Evolutionary conservation across 23 red algal species (phyloP), one percentile per base, ranked within the genome.

Genomic region (Gracilaria gracilis): DNA sequence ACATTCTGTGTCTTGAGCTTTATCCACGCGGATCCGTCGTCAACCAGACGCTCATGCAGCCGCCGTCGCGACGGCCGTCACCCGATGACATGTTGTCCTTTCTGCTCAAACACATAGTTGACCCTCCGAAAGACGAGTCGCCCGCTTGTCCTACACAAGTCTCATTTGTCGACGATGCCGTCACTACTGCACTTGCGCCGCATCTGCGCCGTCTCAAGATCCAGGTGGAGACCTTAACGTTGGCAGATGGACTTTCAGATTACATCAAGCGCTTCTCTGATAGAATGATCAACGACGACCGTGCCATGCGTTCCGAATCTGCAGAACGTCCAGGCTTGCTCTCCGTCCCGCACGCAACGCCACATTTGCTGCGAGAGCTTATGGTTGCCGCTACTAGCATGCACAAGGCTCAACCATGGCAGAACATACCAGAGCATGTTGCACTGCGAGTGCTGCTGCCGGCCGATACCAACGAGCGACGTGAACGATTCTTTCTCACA

Each of bases 11-110:
- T 24, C 59, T 94, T 34, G 81, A 94, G 66, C 88, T 97, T 27
- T 97, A 97, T 74, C 95, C 95, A 44, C 80, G 78, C 42, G 95
- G 95, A 47, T 69, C 49, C 12, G 95, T 97, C 27, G 61, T 88
- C 37, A 70, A 66, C 42, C 90, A 80, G 27, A 61, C 31, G 48
- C 53, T 94, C 13, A 59, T n/a, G 44, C 61, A 38, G 0, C 87
- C 70, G 29, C 48, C 88, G 57, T 59, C 40, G n/a, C 33, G 57
- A 21, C 20, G 57, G 17, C 84, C 89, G 23, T 32, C 81, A 28
- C 29, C 87, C 9, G 25, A 31, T 35, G 66, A 90, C 24, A 46
- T 91, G 57, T 72, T 93, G 49, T 5, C 28, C 50, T 75, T 93
- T 23, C 32, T 88, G 44, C 84, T 91, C 16, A 21, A 44, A n/a